Evolutionary conservation across 495 filamentous ascomycete genomes (phyloP).

Genomic region (Rhypophila decipiens): DNA sequence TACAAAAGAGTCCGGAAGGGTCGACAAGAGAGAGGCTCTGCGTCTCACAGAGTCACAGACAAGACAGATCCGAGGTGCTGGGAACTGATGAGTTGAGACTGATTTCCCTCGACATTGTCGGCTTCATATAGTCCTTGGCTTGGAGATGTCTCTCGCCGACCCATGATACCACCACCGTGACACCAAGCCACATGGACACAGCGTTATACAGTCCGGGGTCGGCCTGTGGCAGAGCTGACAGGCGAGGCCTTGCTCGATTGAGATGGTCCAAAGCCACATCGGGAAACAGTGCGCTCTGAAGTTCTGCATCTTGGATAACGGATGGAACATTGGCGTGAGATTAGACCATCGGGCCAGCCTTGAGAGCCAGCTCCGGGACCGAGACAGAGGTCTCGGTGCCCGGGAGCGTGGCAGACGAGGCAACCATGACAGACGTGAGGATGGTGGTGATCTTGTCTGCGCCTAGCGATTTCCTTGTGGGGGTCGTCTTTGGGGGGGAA

Average conservation of each 20-base stretch:
- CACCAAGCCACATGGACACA: slow-evolving; percentile 2
- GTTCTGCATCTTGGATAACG: not conserved
- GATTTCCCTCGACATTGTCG: not conserved
- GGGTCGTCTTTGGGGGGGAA: no score
- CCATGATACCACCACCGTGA: no score
- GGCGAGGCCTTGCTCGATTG: not conserved
- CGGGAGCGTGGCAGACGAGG: not conserved
- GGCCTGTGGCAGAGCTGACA: not conserved
- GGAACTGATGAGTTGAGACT: no score
- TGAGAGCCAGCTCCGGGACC: not conserved
- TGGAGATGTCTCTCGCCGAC: no score
- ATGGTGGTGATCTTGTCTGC: no score
- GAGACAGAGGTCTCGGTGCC: not conserved
- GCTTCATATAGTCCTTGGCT: not conserved
- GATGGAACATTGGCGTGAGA: slow-evolving; percentile 4
- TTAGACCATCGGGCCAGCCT: not conserved
- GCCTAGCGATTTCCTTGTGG: no score
- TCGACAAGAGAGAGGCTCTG: not conserved
- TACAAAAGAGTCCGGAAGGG: not conserved
- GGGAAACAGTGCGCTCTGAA: not conserved
- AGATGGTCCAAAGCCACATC: slow-evolving; percentile 1
- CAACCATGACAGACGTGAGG: no score
- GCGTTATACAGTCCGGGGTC: slow-evolving; percentile 4
- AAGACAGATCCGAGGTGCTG: no score
- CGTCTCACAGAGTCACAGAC: no score